Conservation (phyloP, 176 grass and related monocot species). For the Avena sativa region DNA sequence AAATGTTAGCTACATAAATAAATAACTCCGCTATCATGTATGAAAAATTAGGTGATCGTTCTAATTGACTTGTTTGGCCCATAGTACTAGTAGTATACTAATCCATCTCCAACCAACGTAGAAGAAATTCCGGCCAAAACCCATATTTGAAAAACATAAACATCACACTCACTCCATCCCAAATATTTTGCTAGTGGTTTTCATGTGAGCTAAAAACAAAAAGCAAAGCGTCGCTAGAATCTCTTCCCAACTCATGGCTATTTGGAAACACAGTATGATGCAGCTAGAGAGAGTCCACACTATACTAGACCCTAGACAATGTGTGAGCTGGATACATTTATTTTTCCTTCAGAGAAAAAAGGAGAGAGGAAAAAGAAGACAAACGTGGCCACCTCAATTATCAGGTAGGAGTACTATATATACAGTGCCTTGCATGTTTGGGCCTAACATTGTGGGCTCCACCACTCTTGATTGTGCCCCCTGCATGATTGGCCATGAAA, state of each 20-base stretch:
- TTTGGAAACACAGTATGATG: slow-evolving; percentile 31
- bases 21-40: background rate
- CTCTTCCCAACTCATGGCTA: background rate
- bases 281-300: slow-evolving; percentile 29
- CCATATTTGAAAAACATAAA: slow-evolving; percentile 30
- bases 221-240: background rate
- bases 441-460: slow-evolving; percentile 46
- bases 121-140: slow-evolving; percentile 25
- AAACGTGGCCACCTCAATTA: slow-evolving; percentile 52
- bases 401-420: slow-evolving; percentile 32
- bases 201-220: background rate
- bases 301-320: slow-evolving; percentile 41
- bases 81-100: slow-evolving; percentile 8
- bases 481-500: slow-evolving; percentile 43
- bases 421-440: slow-evolving; percentile 39
- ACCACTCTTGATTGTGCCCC: slow-evolving; percentile 47
- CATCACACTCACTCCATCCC: slow-evolving; percentile 39
- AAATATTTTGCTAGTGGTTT: slow-evolving; percentile 6
- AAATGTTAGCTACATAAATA: background rate
- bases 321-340: slow-evolving; percentile 41
- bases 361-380: background rate
- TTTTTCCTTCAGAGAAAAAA: background rate
- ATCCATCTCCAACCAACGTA: slow-evolving; percentile 11
- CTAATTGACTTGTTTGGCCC: slow-evolving; percentile 28
- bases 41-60: background rate